These are phyloP conservation scores for Ambrosia trifida DNA, from an alignment of 129 eudicot genomes.

Conservation along the genomic window DNA sequence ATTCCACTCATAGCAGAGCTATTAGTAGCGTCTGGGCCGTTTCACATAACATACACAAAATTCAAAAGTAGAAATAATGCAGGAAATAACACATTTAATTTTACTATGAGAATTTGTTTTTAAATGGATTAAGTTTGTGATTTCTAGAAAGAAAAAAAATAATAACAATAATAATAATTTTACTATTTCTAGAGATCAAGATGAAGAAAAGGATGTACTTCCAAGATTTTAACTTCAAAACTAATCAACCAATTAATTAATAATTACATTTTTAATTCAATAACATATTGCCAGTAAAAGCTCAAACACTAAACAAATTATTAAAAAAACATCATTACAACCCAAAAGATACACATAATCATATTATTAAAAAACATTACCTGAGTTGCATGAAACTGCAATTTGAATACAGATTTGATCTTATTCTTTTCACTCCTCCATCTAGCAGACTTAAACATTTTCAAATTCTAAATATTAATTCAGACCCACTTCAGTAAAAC, in stretches of 20 bases:
- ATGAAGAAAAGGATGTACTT: not conserved
- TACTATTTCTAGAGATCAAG: constrained; percentile 24
- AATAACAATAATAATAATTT: too few relatives aligned
- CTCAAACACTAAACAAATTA: not conserved
- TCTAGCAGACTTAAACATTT: constrained; percentile 79
- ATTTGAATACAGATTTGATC: constrained; percentile 76
- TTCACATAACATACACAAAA: not conserved
- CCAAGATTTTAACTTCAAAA: not conserved
- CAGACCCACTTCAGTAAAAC: constrained; percentile 32
- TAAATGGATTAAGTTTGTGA: too few relatives aligned
- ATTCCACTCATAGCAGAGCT: too few relatives aligned
- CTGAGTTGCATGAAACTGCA: constrained; percentile 90
- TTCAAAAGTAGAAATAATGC: not conserved
- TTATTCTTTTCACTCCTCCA: constrained; percentile 94
- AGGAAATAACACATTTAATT: constrained; percentile 11
- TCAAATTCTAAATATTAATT: constrained; percentile 1
- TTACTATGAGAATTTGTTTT: not conserved
- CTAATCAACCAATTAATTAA: not conserved
- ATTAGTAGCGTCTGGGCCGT: too few relatives aligned
- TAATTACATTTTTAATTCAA: not conserved
- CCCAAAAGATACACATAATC: not conserved
- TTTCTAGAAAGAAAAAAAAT: too few relatives aligned
- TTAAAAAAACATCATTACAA: constrained; percentile 7
- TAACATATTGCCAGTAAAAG: not conserved
- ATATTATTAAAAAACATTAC: constrained; percentile 31